phyloP scores from a whole-genome alignment of 2,329 filamentous ascomycete genomes.

The Aspergillus bombycis region DNA sequence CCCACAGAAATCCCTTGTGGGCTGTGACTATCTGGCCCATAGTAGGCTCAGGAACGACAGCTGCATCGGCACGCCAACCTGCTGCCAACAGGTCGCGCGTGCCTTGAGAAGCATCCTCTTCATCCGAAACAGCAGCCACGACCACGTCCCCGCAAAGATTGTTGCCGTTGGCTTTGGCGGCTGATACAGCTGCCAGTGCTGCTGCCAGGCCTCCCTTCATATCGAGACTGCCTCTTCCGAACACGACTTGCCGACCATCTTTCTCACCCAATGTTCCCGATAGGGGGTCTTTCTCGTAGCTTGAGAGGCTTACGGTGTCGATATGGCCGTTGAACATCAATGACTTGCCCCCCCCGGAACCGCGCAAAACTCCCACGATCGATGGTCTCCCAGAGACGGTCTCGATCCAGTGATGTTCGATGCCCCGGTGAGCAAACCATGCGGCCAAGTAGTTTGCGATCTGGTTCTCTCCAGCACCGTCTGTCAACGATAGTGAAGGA shows the following conservation, averaged over 20 bases:
- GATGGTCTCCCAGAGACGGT: slow-evolving; percentile 52
- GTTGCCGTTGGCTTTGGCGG: slow-evolving; percentile 36
- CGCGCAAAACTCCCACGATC: slow-evolving; percentile 52
- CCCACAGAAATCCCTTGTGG: slow-evolving; percentile 55
- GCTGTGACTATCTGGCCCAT: slow-evolving; percentile 46
- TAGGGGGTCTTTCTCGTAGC: slow-evolving; percentile 52
- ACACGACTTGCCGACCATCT: slow-evolving; percentile 41
- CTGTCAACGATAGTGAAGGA: slow-evolving; percentile 44
- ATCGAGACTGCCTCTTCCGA: slow-evolving; percentile 53
- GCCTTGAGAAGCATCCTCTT: slow-evolving; percentile 56
- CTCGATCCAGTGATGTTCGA: slow-evolving; percentile 57
- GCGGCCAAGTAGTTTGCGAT: slow-evolving; percentile 53
- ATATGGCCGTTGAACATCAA: slow-evolving; percentile 59
- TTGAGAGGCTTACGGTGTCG: slow-evolving; percentile 55
- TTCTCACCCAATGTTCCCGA: slow-evolving; percentile 41
- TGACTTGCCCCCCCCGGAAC: slow-evolving; percentile 51
- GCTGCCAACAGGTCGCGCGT: slow-evolving; percentile 55
- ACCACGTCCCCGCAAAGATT: slow-evolving; percentile 54
- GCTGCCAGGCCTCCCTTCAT: slow-evolving; percentile 59
- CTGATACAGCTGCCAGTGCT: slow-evolving; percentile 46
- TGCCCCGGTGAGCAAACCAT: slow-evolving; percentile 56
- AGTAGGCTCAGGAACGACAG: slow-evolving; percentile 56
- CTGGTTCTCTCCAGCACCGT: slow-evolving; percentile 51
- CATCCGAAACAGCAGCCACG: slow-evolving; percentile 58
- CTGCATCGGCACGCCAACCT: slow-evolving; percentile 58